Evolutionary conservation across 805 yeast genomes (phyloP), one percentile per base, ranked within the genome.

Genomic region (Lipomyces lipofer): DNA sequence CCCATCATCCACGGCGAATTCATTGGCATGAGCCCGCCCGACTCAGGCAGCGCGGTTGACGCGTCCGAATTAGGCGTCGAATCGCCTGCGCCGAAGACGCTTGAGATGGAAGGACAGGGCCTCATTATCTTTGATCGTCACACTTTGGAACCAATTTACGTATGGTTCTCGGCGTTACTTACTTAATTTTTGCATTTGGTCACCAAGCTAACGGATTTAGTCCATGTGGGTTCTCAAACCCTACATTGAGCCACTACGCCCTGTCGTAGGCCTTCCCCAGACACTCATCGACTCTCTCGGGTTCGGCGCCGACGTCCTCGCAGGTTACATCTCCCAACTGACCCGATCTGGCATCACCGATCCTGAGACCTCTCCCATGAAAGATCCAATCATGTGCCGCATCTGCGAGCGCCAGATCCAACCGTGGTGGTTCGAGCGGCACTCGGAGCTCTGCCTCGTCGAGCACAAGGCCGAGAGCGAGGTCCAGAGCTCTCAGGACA

Each of bases 381-480:
- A 54, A 36, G 60, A 53, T n/a, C 54, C 56, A 1, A 40, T 87
- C 33, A 73, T 94, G 29, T 94, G 99, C 69, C 78, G 97, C 45
- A 90, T 94, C 25, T 94, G 99, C 71, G 99, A 94, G 66, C 82
- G 83, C 28, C 79, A 79, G 45, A 83, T 90, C n/a, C 97, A 96
- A 3, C 86, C 90, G 3, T 94, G 99, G 99, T 94, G 95, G 86
- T 75, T 94, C 36, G 99, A 92, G 64, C 79, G 84, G 47, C 99
- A 94, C 70, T 85, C 92, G 1, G 94, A 90, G 65, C 73, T 87
- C 44, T 94, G 99, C 64, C 75, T 87, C 27, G 79, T 88, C 32
- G 97, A 91, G 68, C 96, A 90, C 70, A 79, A 83, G 64, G 80
- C 86, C 9, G 90, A 84, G 65, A 90, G 89, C 62, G 83, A 84